Evolutionary conservation across 1,284 basidiomycete species (phyloP).

Genomic region (Ceratobasidium sp.): DNA sequence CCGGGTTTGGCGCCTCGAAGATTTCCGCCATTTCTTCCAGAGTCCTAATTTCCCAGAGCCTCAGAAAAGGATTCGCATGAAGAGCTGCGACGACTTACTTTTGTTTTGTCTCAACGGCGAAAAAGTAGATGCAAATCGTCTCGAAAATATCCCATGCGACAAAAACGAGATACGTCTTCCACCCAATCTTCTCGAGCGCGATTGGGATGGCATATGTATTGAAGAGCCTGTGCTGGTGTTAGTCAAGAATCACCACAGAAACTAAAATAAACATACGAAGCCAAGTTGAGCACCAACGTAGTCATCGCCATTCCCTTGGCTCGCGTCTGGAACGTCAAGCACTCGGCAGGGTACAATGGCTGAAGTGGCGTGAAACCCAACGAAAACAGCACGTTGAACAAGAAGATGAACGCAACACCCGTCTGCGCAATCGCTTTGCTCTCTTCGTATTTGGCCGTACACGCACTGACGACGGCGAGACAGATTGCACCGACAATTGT

Average conservation of each 20-base stretch:
- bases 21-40: slow-evolving; percentile 45
- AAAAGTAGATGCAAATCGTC: slow-evolving; percentile 41
- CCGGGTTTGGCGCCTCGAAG: slow-evolving; percentile 41
- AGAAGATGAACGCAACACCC: slow-evolving; percentile 17
- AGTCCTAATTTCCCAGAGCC: slow-evolving; percentile 4
- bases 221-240: slow-evolving; percentile 37
- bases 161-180: slow-evolving; percentile 45
- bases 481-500: slow-evolving; percentile 26
- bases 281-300: slow-evolving; percentile 32
- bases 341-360: slow-evolving; percentile 48
- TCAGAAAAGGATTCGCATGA: background rate
- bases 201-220: slow-evolving; percentile 44
- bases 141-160: slow-evolving; percentile 42
- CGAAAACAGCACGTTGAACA: slow-evolving; percentile 43
- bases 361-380: slow-evolving; percentile 49
- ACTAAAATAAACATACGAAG: background rate
- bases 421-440: slow-evolving; percentile 23
- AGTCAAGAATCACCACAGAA: background rate
- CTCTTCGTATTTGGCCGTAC: slow-evolving; percentile 24
- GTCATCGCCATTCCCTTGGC: slow-evolving; percentile 49
- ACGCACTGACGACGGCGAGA: slow-evolving; percentile 26
- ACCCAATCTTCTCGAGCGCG: slow-evolving; percentile 44
- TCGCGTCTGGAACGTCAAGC: slow-evolving; percentile 47
- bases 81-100: background rate
- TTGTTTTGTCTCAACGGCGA: slow-evolving; percentile 39